phyloP scores from a whole-genome alignment of 2,329 filamentous ascomycete genomes.

The Plectosphaerella plurivora region DNA sequence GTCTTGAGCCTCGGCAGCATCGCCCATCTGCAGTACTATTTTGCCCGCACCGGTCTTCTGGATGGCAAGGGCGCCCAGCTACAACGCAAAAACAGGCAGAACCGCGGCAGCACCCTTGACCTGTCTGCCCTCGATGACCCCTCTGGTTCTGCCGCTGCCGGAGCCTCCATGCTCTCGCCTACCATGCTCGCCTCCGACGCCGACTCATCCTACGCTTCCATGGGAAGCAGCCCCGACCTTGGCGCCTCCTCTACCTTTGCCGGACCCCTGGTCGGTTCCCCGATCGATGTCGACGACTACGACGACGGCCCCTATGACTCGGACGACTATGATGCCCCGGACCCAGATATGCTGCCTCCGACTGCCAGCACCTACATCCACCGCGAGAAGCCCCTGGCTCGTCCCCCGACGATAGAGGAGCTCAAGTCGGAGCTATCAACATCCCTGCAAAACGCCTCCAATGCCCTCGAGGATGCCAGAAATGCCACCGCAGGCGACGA shows the following conservation, averaged over 20 bases:
- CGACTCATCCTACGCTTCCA: constrained; percentile 57
- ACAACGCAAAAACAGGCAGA: constrained; percentile 64
- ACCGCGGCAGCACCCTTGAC: constrained; percentile 47
- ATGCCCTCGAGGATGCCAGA: constrained; percentile 59
- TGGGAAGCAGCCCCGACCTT: constrained; percentile 55
- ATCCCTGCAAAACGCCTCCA: constrained; percentile 64
- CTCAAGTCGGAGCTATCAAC: constrained; percentile 65
- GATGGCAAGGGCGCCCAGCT: constrained; percentile 90
- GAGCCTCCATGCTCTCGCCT: constrained; percentile 35
- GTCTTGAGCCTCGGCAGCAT: constrained; percentile 96
- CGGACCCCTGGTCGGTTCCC: constrained; percentile 40
- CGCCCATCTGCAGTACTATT: constrained; percentile 96
- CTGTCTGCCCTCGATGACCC: constrained; percentile 40
- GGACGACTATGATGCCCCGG: constrained; percentile 60
- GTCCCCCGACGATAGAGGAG: constrained; percentile 76
- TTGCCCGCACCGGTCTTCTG: constrained; percentile 86
- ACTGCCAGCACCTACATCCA: constrained; percentile 95
- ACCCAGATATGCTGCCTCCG: constrained; percentile 84
- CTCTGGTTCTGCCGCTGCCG: constrained; percentile 2
- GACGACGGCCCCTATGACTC: constrained; percentile 39
- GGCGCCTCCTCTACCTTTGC: constrained; percentile 32
- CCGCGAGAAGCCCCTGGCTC: constrained; percentile 74
- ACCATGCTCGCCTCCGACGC: constrained; percentile 41
- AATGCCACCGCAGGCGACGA: constrained; percentile 8
- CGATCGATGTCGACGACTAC: constrained; percentile 24